phyloP scores from a whole-genome alignment of 2,329 filamentous ascomycete genomes.

The Epichloe hybrida region DNA sequence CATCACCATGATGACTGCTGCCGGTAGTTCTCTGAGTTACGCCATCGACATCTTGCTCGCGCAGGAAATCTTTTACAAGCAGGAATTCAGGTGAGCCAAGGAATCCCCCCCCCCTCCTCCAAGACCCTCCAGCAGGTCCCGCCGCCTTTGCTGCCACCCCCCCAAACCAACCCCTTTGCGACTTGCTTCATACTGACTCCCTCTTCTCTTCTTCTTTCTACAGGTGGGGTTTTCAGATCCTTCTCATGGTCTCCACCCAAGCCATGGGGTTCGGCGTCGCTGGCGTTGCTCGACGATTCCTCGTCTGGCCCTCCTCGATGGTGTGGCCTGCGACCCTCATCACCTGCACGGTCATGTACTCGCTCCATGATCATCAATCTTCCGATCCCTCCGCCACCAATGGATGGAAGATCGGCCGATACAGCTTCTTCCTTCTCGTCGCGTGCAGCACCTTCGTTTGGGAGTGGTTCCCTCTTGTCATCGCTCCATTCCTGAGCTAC shows the following conservation, averaged over 20 bases:
- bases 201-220: constrained; percentile 10
- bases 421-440: constrained; percentile 42
- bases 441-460: constrained; percentile 37
- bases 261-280: constrained; percentile 52
- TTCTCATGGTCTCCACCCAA: constrained; percentile 47
- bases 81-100: constrained; percentile 29
- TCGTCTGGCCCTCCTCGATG: constrained; percentile 49
- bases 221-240: constrained; percentile 39
- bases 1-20: constrained; percentile 32
- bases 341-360: constrained; percentile 49
- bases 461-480: constrained; percentile 45
- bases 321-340: constrained; percentile 44
- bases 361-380: constrained; percentile 46
- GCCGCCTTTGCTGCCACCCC: no score
- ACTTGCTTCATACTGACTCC: neutral
- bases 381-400: constrained; percentile 37
- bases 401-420: constrained; percentile 46
- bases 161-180: no score
- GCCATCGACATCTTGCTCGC: constrained; percentile 28
- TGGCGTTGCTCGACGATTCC: constrained; percentile 43
- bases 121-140: no score
- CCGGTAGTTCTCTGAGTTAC: constrained; percentile 21
- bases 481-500: constrained; percentile 43
- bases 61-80: constrained; percentile 34
- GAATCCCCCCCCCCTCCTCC: no score